phyloP scores from a whole-genome alignment of 2,329 filamentous ascomycete species.

The Ascochyta koolunga region DNA sequence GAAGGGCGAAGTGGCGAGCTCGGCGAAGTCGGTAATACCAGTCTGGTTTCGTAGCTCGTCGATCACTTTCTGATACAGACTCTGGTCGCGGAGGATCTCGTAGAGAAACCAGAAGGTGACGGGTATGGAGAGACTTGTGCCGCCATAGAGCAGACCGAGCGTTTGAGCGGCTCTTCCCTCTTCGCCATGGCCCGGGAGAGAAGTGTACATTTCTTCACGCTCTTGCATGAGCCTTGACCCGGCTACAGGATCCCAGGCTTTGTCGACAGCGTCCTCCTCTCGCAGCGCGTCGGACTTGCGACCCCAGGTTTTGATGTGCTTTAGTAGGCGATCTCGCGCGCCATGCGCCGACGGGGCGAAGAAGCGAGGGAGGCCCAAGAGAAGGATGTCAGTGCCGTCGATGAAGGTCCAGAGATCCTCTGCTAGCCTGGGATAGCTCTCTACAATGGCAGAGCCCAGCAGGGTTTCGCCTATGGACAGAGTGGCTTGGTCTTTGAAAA shows the following conservation, averaged over 20 bases:
- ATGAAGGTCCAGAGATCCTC: conserved; percentile 25
- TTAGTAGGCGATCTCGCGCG: conserved; percentile 22
- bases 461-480: conserved; percentile 11
- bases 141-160: conserved; percentile 22
- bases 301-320: conserved; percentile 12
- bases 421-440: conserved; percentile 14
- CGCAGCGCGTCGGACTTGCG: conserved; percentile 8
- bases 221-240: conserved; percentile 23
- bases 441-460: conserved; percentile 16
- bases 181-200: conserved; percentile 17
- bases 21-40: conserved; percentile 8
- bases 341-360: conserved; percentile 15
- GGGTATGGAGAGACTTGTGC: conserved; percentile 20
- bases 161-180: conserved; percentile 22
- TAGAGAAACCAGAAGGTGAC: conserved; percentile 27
- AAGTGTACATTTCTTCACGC: conserved; percentile 19
- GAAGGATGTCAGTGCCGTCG: conserved; percentile 19
- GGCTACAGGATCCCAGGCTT: conserved; percentile 17
- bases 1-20: conserved; percentile 18
- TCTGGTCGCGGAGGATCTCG: conserved; percentile 13
- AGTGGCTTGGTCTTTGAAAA: conserved; percentile 17
- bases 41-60: conserved; percentile 1
- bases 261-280: background rate
- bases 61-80: background rate
- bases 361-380: conserved; percentile 21